phyloP scores from a whole-genome alignment of 805 yeast genomes.

The Candida awuae region DNA sequence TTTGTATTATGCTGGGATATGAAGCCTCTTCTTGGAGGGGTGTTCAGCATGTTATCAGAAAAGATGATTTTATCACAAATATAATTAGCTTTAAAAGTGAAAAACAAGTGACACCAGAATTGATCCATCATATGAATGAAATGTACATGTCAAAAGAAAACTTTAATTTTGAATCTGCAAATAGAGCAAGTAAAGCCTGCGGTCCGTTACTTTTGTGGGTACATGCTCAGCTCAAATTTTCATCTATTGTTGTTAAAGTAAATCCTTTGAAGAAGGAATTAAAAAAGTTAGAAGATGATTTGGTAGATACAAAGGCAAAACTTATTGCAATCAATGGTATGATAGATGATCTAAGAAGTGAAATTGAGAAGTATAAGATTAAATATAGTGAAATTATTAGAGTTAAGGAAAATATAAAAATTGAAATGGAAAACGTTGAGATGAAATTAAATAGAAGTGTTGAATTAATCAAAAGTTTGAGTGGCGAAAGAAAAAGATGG shows the following conservation, averaged over 20 bases:
- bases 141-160: constrained; percentile 55
- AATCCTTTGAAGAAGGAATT: constrained; percentile 72
- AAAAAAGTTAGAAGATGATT: constrained; percentile 45
- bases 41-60: constrained; percentile 69
- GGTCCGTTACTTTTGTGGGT: constrained; percentile 91
- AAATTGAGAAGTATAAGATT: constrained; percentile 59
- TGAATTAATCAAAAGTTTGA: constrained; percentile 51
- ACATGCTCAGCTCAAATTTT: constrained; percentile 75
- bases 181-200: constrained; percentile 90
- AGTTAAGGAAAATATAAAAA: constrained; percentile 67
- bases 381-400: constrained; percentile 69
- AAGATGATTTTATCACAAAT: constrained; percentile 79
- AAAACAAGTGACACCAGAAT: constrained; percentile 41
- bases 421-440: constrained; percentile 59
- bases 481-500: constrained; percentile 72
- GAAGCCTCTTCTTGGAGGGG: constrained; percentile 66
- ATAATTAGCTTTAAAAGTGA: constrained; percentile 71
- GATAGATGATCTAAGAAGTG: constrained; percentile 64
- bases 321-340: constrained; percentile 71
- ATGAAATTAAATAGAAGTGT: constrained; percentile 55
- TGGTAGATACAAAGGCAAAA: constrained; percentile 57
- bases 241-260: constrained; percentile 58
- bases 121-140: constrained; percentile 49
- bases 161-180: constrained; percentile 64
- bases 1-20: constrained; percentile 74